Conservation (phyloP, 2,329 filamentous ascomycete genomes). For the Rhinocladiella similis region DNA sequence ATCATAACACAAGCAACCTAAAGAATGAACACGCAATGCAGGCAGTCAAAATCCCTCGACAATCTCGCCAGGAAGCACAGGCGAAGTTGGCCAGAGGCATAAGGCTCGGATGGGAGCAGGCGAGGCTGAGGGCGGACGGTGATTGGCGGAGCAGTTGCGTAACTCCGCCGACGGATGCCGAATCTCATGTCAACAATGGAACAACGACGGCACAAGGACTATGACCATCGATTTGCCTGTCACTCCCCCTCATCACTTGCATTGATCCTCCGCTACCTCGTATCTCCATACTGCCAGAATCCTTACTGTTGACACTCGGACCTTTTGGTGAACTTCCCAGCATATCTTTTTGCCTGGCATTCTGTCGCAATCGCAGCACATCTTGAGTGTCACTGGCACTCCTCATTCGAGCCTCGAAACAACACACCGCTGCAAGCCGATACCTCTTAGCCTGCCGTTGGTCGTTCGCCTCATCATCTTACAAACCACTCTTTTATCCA, state of each 20-base stretch:
- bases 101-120: background rate
- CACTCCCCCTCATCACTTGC: background rate
- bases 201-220: background rate
- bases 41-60: too few relatives aligned
- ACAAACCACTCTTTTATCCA: background rate
- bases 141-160: background rate
- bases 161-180: background rate
- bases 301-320: background rate
- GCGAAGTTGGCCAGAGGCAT: too few relatives aligned
- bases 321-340: background rate
- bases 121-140: background rate
- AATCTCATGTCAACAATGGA: background rate
- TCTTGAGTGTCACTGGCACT: background rate
- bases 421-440: background rate
- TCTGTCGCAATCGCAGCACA: background rate
- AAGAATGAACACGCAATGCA: too few relatives aligned
- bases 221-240: background rate
- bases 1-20: too few relatives aligned
- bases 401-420: background rate
- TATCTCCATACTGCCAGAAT: background rate
- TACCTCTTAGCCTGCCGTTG: too few relatives aligned
- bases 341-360: background rate
- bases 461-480: too few relatives aligned
- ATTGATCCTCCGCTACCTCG: background rate
- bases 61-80: too few relatives aligned